These are phyloP conservation scores for Erythrophleum fordii DNA, from an alignment of 306 rosid genomes.

Conservation along the genomic window DNA sequence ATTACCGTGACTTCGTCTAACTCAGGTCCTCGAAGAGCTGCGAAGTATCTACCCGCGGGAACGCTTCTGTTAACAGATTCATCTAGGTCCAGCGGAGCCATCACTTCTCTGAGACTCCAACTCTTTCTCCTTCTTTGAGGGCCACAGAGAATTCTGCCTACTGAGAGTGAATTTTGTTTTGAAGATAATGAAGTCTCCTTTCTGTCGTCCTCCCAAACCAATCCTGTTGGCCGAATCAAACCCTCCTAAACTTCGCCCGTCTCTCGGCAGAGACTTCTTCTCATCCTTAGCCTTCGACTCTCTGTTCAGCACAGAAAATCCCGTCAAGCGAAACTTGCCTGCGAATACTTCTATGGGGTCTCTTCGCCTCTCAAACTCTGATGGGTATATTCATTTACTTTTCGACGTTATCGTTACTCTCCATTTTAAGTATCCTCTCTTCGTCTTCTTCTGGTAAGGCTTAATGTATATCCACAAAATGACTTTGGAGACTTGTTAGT, in stretches of 20 bases:
- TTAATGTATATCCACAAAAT: slow-evolving; percentile 68
- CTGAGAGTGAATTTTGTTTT: slow-evolving; percentile 66
- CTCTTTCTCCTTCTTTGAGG: slow-evolving; percentile 59
- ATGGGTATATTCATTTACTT: slow-evolving; percentile 43
- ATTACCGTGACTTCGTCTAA: slow-evolving; percentile 88
- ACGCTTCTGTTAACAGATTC: slow-evolving; percentile 68
- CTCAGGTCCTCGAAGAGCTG: slow-evolving; percentile 92
- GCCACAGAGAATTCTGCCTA: slow-evolving; percentile 78
- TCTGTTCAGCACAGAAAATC: slow-evolving; percentile 58
- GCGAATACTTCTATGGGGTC: slow-evolving; percentile 47
- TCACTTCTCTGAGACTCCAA: slow-evolving; percentile 53
- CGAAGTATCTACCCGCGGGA: slow-evolving; percentile 87
- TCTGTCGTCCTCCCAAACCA: slow-evolving; percentile 62
- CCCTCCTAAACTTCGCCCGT: slow-evolving; percentile 75
- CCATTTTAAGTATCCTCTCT: slow-evolving; percentile 25
- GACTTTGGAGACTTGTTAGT: slow-evolving; percentile 38
- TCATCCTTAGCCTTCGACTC: slow-evolving; percentile 57
- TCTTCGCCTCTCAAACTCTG: slow-evolving; percentile 47
- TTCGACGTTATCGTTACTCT: slow-evolving; percentile 24
- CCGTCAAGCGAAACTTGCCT: slow-evolving; percentile 81
- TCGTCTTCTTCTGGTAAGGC: slow-evolving; percentile 59
- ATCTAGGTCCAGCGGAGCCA: slow-evolving; percentile 46
- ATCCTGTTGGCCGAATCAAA: slow-evolving; percentile 52
- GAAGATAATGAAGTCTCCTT: slow-evolving; percentile 71
- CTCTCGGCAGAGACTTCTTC: slow-evolving; percentile 56